Conservation (phyloP, 163 green algal species). For the Scenedesmus sp. region DNA sequence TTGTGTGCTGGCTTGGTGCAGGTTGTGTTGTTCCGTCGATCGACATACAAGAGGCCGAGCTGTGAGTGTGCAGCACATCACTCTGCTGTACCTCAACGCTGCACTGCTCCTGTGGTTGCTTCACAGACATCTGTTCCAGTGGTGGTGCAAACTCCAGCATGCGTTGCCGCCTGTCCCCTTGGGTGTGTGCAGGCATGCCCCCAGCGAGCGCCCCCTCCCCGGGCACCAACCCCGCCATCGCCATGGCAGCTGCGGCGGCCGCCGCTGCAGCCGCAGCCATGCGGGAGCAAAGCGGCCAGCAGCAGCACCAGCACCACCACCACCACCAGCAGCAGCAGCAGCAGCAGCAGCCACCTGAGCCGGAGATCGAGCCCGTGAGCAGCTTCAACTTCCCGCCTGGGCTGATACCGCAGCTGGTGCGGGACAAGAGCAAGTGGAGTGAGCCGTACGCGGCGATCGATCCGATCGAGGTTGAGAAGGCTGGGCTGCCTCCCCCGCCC, state of each 20-base stretch:
- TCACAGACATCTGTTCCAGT: too few relatives aligned
- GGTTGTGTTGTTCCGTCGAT: too few relatives aligned
- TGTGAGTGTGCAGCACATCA: too few relatives aligned
- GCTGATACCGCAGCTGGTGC: slow-evolving; percentile 78
- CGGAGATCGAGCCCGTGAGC: slow-evolving; percentile 51
- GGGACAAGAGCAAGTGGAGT: slow-evolving; percentile 70
- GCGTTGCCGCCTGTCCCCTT: too few relatives aligned
- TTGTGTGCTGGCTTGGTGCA: too few relatives aligned
- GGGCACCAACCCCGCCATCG: neutral
- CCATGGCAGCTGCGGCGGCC: slow-evolving; percentile 43
- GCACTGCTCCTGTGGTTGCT: too few relatives aligned
- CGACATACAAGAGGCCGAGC: too few relatives aligned
- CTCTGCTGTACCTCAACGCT: too few relatives aligned
- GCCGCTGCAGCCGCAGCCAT: slow-evolving; percentile 38
- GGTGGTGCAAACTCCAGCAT: too few relatives aligned
- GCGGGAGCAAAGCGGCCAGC: neutral
- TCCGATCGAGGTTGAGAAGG: slow-evolving; percentile 73
- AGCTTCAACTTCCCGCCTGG: slow-evolving; percentile 75
- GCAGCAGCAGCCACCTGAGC: neutral
- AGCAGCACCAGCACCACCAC: neutral
- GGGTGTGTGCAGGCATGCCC: neutral
- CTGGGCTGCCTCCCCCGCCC: slow-evolving; percentile 68
- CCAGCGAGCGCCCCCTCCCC: neutral
- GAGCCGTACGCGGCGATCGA: slow-evolving; percentile 81
- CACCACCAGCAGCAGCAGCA: slow-evolving; percentile 6